Evolutionary conservation across 1,284 basidiomycete species (phyloP).

Genomic region (Entoloma clypeatum): DNA sequence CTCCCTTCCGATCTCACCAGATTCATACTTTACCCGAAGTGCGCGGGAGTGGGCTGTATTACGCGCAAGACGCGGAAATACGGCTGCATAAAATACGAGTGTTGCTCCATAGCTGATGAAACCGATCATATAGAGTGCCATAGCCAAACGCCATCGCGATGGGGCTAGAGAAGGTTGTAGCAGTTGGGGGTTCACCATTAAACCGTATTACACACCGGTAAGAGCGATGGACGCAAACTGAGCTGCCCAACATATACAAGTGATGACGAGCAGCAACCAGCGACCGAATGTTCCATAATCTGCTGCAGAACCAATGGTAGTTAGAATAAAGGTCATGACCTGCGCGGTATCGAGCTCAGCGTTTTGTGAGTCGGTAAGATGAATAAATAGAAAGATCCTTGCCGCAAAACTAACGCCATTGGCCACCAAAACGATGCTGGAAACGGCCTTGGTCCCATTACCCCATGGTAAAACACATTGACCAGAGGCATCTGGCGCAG

Average conservation of each 20-base stretch:
- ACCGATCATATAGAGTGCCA: slow-evolving; percentile 79
- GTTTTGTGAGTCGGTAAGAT: too few species aligned
- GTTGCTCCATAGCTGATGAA: slow-evolving; percentile 76
- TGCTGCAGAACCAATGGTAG: slow-evolving; percentile 76
- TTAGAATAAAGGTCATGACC: slow-evolving; percentile 78
- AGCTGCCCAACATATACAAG: slow-evolving; percentile 74
- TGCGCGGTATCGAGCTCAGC: too few species aligned
- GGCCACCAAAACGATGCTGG: slow-evolving; percentile 70
- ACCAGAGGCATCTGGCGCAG: slow-evolving; percentile 48
- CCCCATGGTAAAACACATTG: slow-evolving; percentile 74
- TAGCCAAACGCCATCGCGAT: slow-evolving; percentile 69
- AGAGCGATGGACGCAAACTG: slow-evolving; percentile 76
- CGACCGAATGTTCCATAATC: slow-evolving; percentile 80
- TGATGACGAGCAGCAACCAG: slow-evolving; percentile 70
- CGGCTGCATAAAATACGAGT: slow-evolving; percentile 77
- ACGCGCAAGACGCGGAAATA: slow-evolving; percentile 79
- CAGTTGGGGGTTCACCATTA: slow-evolving; percentile 5
- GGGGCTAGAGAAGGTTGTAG: slow-evolving; percentile 40
- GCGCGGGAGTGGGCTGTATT: slow-evolving; percentile 68
- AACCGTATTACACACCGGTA: slow-evolving; percentile 42
- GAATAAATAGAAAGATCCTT: slow-evolving; percentile 25
- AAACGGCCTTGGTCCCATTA: slow-evolving; percentile 63
- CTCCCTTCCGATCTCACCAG: slow-evolving; percentile 53
- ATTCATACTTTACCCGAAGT: slow-evolving; percentile 55
- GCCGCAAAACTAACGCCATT: slow-evolving; percentile 77